These are phyloP conservation scores for Dittrichia graveolens DNA, from an alignment of 129 eudicot genomes.

Conservation along the genomic window DNA sequence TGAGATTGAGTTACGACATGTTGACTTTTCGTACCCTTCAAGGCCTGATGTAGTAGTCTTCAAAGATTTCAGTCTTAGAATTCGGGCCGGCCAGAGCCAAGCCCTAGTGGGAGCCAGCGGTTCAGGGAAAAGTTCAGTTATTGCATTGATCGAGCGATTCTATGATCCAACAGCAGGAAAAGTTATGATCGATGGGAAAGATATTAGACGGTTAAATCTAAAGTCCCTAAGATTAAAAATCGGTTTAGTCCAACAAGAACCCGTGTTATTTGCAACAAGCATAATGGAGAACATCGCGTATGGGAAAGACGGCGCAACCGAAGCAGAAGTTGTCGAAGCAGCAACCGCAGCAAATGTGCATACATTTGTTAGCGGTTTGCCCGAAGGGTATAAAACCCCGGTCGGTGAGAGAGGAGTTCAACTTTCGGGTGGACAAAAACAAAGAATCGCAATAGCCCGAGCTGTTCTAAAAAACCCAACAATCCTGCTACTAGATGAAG, in stretches of 20 bases:
- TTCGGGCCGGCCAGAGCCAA: slow-evolving; percentile 96
- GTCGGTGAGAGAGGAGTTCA: slow-evolving; percentile 94
- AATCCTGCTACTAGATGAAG: slow-evolving; percentile 82
- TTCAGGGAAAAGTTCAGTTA: slow-evolving; percentile 91
- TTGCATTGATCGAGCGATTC: slow-evolving; percentile 83
- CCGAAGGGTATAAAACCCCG: slow-evolving; percentile 84
- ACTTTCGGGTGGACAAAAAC: slow-evolving; percentile 95
- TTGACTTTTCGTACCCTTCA: slow-evolving; percentile 91
- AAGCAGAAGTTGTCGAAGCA: slow-evolving; percentile 78
- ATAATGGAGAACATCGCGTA: slow-evolving; percentile 91
- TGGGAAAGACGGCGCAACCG: slow-evolving; percentile 95
- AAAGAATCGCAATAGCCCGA: slow-evolving; percentile 92
- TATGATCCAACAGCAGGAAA: slow-evolving; percentile 82
- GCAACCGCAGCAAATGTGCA: slow-evolving; percentile 93
- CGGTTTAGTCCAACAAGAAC: slow-evolving; percentile 93
- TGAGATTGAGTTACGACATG: slow-evolving; percentile 87
- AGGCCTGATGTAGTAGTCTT: slow-evolving; percentile 79
- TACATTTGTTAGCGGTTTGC: slow-evolving; percentile 77
- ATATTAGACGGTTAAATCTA: slow-evolving; percentile 76
- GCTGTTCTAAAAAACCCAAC: slow-evolving; percentile 84
- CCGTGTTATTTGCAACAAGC: slow-evolving; percentile 83
- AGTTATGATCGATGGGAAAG: slow-evolving; percentile 97
- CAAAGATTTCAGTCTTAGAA: slow-evolving; percentile 80
- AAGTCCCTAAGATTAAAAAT: slow-evolving; percentile 76
- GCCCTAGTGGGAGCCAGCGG: slow-evolving; percentile 98